These are phyloP conservation scores for Volvariella volvacea DNA, from an alignment of 1,284 basidiomycete species.

Conservation along the genomic window DNA sequence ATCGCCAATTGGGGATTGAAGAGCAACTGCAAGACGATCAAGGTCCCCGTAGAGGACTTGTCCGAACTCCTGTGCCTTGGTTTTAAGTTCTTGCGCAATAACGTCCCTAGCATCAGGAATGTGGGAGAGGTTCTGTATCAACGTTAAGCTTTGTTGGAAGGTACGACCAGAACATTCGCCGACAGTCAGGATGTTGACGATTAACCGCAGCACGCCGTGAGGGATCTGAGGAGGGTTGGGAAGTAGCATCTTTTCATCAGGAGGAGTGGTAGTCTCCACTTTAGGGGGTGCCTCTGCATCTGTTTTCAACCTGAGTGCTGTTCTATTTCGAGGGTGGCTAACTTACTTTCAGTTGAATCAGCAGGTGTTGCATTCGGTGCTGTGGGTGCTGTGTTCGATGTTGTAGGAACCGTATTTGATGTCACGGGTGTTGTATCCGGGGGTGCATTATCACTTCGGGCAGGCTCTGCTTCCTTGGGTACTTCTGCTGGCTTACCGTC, in stretches of 20 bases:
- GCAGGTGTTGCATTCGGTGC: conserved; percentile 11
- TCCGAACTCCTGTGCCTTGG: conserved; percentile 83
- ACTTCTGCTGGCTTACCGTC: conserved; percentile 25
- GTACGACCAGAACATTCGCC: conserved; percentile 94
- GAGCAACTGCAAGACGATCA: conserved; percentile 61
- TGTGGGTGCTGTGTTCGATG: conserved; percentile 10
- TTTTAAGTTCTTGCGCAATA: conserved; percentile 80
- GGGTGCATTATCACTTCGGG: no score
- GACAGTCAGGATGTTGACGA: conserved; percentile 90
- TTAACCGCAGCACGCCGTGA: conserved; percentile 71
- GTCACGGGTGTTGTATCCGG: conserved; percentile 15
- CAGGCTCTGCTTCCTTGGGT: no score
- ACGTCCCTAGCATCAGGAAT: conserved; percentile 83
- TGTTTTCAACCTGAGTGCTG: no score
- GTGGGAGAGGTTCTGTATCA: conserved; percentile 86
- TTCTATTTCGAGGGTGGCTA: neutral
- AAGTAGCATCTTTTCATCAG: conserved; percentile 60
- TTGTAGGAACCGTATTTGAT: conserved; percentile 15
- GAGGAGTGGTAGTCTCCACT: conserved; percentile 29
- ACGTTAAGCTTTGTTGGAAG: conserved; percentile 83
- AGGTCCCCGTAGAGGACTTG: conserved; percentile 69
- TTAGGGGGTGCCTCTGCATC: conserved; percentile 12
- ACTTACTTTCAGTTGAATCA: neutral
- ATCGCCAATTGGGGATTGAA: conserved; percentile 52
- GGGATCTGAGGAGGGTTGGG: conserved; percentile 79